phyloP scores from a whole-genome alignment of 2,329 filamentous ascomycete genomes.

The Zarea fungicola region DNA sequence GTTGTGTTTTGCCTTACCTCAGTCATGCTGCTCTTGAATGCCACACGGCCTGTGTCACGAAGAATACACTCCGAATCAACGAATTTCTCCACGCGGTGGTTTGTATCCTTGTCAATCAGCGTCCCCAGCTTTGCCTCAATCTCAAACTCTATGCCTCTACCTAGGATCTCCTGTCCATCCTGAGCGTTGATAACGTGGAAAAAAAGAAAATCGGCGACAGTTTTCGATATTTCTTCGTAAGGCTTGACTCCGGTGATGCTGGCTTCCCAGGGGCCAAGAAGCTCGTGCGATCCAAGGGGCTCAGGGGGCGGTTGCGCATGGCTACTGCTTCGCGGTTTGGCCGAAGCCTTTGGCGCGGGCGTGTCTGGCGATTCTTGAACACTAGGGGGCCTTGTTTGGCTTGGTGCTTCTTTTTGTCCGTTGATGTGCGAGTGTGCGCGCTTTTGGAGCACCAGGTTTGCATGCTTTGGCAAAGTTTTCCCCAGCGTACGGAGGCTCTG shows the following conservation, averaged over 20 bases:
- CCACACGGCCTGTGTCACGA: conserved; percentile 52
- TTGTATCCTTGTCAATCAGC: conserved; percentile 67
- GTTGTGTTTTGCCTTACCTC: conserved; percentile 52
- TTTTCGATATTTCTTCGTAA: conserved; percentile 67
- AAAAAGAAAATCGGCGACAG: conserved; percentile 78
- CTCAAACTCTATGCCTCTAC: conserved; percentile 71
- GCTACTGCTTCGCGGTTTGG: background rate
- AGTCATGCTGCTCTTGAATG: conserved; percentile 87
- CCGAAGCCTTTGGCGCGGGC: conserved; percentile 23
- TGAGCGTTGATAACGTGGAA: conserved; percentile 61
- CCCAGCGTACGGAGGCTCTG: conserved; percentile 32
- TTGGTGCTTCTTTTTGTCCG: conserved; percentile 33
- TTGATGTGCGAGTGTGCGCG: conserved; percentile 31
- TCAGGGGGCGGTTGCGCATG: conserved; percentile 20
- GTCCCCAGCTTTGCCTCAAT: conserved; percentile 92
- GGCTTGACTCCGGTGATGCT: conserved; percentile 67
- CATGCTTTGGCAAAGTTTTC: conserved; percentile 33
- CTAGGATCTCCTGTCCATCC: conserved; percentile 59
- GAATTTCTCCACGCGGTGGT: conserved; percentile 61
- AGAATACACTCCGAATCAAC: conserved; percentile 68
- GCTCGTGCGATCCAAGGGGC: conserved; percentile 24
- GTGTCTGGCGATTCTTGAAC: conserved; percentile 45
- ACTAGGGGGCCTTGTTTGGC: no score
- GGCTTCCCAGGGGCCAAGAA: conserved; percentile 56
- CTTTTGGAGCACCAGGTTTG: conserved; percentile 43